Evolutionary conservation across 2,329 filamentous ascomycete genomes (phyloP).

Genomic region (Colletotrichum karsti): DNA sequence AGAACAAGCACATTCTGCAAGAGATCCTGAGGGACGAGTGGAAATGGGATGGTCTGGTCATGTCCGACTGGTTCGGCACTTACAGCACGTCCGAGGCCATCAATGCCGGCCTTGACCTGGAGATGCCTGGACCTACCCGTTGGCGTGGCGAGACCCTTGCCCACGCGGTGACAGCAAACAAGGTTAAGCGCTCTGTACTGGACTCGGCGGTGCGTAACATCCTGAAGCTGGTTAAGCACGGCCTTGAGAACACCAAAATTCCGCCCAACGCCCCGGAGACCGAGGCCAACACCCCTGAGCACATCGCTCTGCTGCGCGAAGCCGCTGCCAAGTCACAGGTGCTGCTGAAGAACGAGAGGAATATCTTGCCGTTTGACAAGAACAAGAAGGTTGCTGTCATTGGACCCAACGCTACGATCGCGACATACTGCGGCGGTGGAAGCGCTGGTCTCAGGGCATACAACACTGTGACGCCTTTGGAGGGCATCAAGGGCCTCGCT

Average conservation of each 20-base stretch:
- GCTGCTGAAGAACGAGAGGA: conserved; percentile 75
- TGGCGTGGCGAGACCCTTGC: conserved; percentile 51
- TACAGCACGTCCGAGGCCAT: conserved; percentile 53
- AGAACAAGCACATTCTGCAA: conserved; percentile 55
- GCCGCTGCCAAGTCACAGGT: conserved; percentile 61
- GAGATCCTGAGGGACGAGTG: conserved; percentile 63
- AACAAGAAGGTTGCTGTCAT: conserved; percentile 54
- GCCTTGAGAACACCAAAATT: conserved; percentile 45
- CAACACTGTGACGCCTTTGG: conserved; percentile 39
- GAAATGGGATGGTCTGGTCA: conserved; percentile 64
- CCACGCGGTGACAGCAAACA: conserved; percentile 62
- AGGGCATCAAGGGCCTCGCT: conserved; percentile 36
- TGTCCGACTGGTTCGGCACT: conserved; percentile 68
- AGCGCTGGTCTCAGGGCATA: conserved; percentile 41
- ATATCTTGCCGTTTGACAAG: conserved; percentile 64
- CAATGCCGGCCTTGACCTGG: conserved; percentile 42
- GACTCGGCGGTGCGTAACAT: conserved; percentile 49
- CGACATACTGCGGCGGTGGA: conserved; percentile 42
- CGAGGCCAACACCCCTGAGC: conserved; percentile 66
- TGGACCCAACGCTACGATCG: conserved; percentile 58
- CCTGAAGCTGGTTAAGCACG: conserved; percentile 51
- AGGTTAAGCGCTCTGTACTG: conserved; percentile 62
- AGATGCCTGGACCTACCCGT: conserved; percentile 48
- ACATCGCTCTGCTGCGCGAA: conserved; percentile 55
- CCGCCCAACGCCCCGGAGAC: conserved; percentile 62